Evolutionary conservation across 1,284 basidiomycete species (phyloP).

Genomic region (Malassezia cuniculi): DNA sequence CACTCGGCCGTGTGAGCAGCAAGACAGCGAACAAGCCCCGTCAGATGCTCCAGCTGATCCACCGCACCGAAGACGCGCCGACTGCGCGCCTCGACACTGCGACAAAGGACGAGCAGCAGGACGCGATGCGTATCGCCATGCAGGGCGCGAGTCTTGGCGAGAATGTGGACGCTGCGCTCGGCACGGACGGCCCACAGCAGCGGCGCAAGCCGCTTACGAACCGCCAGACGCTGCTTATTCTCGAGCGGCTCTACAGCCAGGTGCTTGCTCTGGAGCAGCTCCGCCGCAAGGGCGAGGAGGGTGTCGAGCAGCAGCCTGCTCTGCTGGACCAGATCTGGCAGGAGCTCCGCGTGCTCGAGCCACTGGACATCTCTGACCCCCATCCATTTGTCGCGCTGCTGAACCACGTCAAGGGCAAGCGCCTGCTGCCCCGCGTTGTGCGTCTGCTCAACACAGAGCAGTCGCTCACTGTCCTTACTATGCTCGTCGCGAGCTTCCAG

Average conservation of each 20-base stretch:
- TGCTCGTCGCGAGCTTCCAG: slow-evolving; percentile 82
- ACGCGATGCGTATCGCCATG: slow-evolving; percentile 36
- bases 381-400: slow-evolving; percentile 94
- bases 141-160: slow-evolving; percentile 31
- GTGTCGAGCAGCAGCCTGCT: slow-evolving; percentile 16
- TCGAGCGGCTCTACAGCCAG: slow-evolving; percentile 77
- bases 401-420: slow-evolving; percentile 79
- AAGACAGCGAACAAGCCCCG: slow-evolving; percentile 83
- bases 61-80: slow-evolving; percentile 13
- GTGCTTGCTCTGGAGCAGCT: slow-evolving; percentile 76
- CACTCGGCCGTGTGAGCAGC: slow-evolving; percentile 81
- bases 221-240: slow-evolving; percentile 62
- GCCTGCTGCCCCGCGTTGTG: slow-evolving; percentile 72
- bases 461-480: slow-evolving; percentile 72
- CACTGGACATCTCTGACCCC: slow-evolving; percentile 84
- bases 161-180: slow-evolving; percentile 52
- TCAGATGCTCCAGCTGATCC: slow-evolving; percentile 77
- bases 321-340: slow-evolving; percentile 55
- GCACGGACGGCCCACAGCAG: slow-evolving; percentile 50
- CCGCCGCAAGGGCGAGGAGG: slow-evolving; percentile 55
- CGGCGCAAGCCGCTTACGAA: slow-evolving; percentile 54
- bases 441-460: slow-evolving; percentile 70
- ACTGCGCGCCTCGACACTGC: slow-evolving; percentile 18
- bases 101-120: slow-evolving; percentile 4
- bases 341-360: slow-evolving; percentile 70